A percentile compares a stretch with the other conserved stretches of the same genome.
phyloP scores from a whole-genome alignment of 2,329 filamentous ascomycete genomes.

The Paracoccidioides lutzii region DNA sequence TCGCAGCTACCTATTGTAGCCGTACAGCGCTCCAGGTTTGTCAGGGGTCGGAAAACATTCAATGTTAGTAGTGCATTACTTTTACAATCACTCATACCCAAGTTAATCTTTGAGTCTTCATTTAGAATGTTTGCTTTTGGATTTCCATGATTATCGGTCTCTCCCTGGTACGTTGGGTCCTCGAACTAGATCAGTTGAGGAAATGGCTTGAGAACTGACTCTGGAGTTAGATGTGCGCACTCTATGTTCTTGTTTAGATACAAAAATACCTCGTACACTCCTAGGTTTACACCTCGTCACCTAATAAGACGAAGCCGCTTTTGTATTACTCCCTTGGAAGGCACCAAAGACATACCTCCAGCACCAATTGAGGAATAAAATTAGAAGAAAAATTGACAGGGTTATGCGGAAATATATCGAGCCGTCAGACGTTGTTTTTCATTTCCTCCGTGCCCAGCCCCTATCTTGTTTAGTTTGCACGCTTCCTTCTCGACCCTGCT shows the following conservation, averaged over 20 bases:
- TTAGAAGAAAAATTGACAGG: not conserved
- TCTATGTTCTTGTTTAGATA: slow-evolving; percentile 44
- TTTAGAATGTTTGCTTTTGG: slow-evolving; percentile 72
- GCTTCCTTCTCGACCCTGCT: not conserved
- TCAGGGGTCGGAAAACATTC: slow-evolving; percentile 60
- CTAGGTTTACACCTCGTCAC: not conserved
- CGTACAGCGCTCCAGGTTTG: slow-evolving; percentile 66
- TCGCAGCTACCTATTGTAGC: slow-evolving; percentile 90
- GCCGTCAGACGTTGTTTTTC: no score
- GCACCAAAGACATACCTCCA: not conserved
- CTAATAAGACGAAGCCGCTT: not conserved
- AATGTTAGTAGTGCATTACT: slow-evolving; percentile 40
- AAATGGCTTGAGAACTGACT: not conserved
- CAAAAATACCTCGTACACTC: not conserved
- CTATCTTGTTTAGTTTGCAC: not conserved
- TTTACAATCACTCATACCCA: not conserved
- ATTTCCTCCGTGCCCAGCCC: no score
- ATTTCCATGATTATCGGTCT: slow-evolving; percentile 79
- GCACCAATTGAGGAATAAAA: not conserved
- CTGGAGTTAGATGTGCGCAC: slow-evolving; percentile 40
- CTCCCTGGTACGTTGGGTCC: slow-evolving; percentile 50
- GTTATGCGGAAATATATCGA: no score
- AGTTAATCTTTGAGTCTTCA: slow-evolving; percentile 1
- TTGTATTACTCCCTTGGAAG: not conserved
- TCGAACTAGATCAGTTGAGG: not conserved